phyloP scores from a whole-genome alignment of 371 early-diverging fungal species.

The Rhizopus sp. region DNA sequence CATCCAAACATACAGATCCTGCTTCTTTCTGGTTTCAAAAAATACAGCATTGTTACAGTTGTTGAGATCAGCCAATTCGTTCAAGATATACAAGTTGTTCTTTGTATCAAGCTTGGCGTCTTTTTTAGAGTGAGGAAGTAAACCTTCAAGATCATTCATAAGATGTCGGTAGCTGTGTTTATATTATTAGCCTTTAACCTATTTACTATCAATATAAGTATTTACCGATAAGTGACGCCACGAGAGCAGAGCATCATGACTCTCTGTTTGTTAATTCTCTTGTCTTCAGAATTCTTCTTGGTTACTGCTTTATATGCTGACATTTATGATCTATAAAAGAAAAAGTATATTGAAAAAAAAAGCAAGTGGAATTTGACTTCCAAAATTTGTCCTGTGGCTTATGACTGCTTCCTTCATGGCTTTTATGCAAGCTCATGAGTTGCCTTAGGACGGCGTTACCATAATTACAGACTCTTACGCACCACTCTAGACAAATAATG shows the following conservation, averaged over 20 bases:
- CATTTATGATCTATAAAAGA: neutral
- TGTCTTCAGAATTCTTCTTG: constrained; percentile 34
- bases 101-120: constrained; percentile 94
- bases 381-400: neutral
- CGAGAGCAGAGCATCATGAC: constrained; percentile 89
- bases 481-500: too few relatives aligned
- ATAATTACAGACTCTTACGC: too few relatives aligned
- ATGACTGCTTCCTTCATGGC: neutral
- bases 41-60: constrained; percentile 97
- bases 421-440: too few relatives aligned
- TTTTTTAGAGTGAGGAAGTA: constrained; percentile 95
- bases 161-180: constrained; percentile 85
- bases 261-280: constrained; percentile 81
- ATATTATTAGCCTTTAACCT: neutral
- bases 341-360: neutral
- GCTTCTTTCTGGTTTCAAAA: constrained; percentile 92
- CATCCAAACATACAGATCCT: constrained; percentile 96
- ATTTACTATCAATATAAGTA: neutral
- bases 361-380: neutral
- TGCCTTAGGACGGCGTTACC: too few relatives aligned
- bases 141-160: constrained; percentile 80
- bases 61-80: constrained; percentile 94
- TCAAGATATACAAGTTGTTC: constrained; percentile 80
- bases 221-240: constrained; percentile 85
- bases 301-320: constrained; percentile 9